Evolutionary conservation across 306 rosid genomes (phyloP), one percentile per base, ranked within the genome.

Genomic region (Vigna radiata): DNA sequence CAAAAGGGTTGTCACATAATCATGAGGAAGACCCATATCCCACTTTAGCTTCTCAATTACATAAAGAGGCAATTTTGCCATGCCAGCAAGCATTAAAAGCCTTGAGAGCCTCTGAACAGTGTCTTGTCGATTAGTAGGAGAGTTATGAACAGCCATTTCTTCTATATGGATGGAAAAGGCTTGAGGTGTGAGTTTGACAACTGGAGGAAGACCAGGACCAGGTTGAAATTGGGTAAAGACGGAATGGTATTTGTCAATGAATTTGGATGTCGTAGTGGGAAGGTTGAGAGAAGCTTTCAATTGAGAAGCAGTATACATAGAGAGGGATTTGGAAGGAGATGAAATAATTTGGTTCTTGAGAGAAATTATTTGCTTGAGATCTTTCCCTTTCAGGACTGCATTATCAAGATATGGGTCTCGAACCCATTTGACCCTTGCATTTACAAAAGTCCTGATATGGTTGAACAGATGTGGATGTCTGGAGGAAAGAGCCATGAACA

Each of bases 11-110:
- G 68, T 73, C 71, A 87, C 76, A 77, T 84, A 87, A 80, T 86
- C 81, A 41, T 82, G 86, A 21, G 95, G 96, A 72, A 91, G 96
- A 78, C 98, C 97, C 86, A 93, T 9, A 83, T 93, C 98, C 97
- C 98, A 93, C 64, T 87, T 90, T 46, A 93, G 79, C 79, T 77
- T 84, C 68, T 93, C 90, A 68, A 91, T 87, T 37, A 93, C 73
- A 83, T 82, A 81, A 16, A 93, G 44, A 44, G 98, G 97, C 89
- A 91, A 84, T 62, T 73, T 85, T 6, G n/a, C 43, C 55, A 74
- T 79, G n/a, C 93, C 84, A 18, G 92, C 81, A 53, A 93, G 95
- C 98, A 93, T 88, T 50, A 93, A 72, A 56, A 91, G 84, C 88
- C 86, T 91, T 4, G 90, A 49, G n/a, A 93, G 89, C 65, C 97